Conservation (phyloP, 2,329 filamentous ascomycete genomes). For the Cladophialophora chaetospira region DNA sequence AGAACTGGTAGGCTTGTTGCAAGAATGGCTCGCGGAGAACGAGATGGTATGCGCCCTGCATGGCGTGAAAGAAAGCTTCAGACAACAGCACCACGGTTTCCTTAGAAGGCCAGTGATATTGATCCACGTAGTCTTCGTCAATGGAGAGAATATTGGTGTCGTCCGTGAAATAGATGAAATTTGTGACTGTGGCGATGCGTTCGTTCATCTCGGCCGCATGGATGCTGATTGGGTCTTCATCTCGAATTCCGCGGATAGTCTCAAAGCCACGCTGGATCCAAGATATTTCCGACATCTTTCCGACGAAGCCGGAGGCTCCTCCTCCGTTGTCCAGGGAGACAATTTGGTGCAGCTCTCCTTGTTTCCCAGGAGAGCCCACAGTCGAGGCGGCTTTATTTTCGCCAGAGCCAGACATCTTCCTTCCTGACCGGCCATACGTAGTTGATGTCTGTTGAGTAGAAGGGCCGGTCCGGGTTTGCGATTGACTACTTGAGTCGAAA, state of each 20-base stretch:
- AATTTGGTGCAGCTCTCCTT: slow-evolving; percentile 18
- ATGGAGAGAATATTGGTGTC: slow-evolving; percentile 25
- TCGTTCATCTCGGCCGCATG: slow-evolving; percentile 6
- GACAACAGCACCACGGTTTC: slow-evolving; percentile 14
- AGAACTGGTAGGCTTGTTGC: slow-evolving; percentile 5
- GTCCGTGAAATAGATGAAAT: slow-evolving; percentile 29
- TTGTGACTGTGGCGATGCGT: slow-evolving; percentile 8
- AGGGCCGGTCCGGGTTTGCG: slow-evolving; percentile 1
- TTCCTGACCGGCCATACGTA: neutral
- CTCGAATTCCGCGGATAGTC: neutral
- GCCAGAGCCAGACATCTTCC: neutral
- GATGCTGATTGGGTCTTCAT: neutral
- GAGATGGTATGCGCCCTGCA: slow-evolving; percentile 25
- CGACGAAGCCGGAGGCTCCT: slow-evolving; percentile 26
- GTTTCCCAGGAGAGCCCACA: slow-evolving; percentile 22
- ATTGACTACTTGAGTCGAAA: slow-evolving; percentile 9
- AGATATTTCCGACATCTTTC: slow-evolving; percentile 30
- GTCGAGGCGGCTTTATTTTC: slow-evolving; percentile 13
- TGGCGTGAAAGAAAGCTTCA: slow-evolving; percentile 28
- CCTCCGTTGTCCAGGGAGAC: slow-evolving; percentile 22
- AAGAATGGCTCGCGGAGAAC: slow-evolving; percentile 24
- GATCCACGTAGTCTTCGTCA: slow-evolving; percentile 29
- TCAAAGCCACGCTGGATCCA: slow-evolving; percentile 28
- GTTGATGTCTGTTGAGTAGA: neutral
- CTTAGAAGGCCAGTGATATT: slow-evolving; percentile 20